These are phyloP conservation scores for Athelia sp. DNA, from an alignment of 1,284 basidiomycete genomes.

Conservation along the genomic window DNA sequence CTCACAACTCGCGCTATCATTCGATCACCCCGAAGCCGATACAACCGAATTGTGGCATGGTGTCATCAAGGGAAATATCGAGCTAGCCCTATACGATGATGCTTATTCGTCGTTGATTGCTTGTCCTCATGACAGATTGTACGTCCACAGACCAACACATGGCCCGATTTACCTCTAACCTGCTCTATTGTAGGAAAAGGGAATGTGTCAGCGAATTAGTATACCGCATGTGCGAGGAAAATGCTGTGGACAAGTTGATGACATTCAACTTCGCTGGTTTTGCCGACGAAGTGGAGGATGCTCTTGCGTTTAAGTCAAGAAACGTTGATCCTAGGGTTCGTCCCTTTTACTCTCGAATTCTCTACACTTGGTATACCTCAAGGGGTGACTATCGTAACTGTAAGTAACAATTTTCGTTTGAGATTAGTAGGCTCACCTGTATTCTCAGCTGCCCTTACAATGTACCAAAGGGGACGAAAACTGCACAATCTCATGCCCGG, in stretches of 20 bases:
- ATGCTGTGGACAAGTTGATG: conserved; percentile 76
- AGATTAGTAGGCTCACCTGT: conserved; percentile 10
- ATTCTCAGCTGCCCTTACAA: conserved; percentile 74
- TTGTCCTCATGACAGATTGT: conserved; percentile 74
- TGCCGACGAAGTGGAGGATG: conserved; percentile 84
- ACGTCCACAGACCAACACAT: conserved; percentile 31
- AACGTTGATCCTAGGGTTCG: conserved; percentile 86
- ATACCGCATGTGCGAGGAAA: conserved; percentile 90
- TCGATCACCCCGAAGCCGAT: conserved; percentile 47
- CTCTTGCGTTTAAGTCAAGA: conserved; percentile 89
- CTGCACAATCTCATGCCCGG: conserved; percentile 55
- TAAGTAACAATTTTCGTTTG: conserved; percentile 31
- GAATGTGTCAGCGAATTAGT: conserved; percentile 80
- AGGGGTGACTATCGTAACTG: conserved; percentile 87
- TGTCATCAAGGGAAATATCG: conserved; percentile 74
- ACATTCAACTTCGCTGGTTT: conserved; percentile 85
- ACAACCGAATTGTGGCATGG: conserved; percentile 70
- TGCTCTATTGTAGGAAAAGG: conserved; percentile 51
- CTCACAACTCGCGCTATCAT: conserved; percentile 73
- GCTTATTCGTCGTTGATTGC: conserved; percentile 78
- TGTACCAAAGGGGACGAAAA: conserved; percentile 91
- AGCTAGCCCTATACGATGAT: conserved; percentile 75
- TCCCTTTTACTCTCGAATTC: conserved; percentile 87
- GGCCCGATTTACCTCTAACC: conserved; percentile 5
- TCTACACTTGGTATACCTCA: conserved; percentile 92